A percentile compares a stretch with the other conserved stretches of the same genome.
These are phyloP conservation scores for Podospora australis DNA, from an alignment of 495 filamentous ascomycete genomes.

Conservation along the genomic window DNA sequence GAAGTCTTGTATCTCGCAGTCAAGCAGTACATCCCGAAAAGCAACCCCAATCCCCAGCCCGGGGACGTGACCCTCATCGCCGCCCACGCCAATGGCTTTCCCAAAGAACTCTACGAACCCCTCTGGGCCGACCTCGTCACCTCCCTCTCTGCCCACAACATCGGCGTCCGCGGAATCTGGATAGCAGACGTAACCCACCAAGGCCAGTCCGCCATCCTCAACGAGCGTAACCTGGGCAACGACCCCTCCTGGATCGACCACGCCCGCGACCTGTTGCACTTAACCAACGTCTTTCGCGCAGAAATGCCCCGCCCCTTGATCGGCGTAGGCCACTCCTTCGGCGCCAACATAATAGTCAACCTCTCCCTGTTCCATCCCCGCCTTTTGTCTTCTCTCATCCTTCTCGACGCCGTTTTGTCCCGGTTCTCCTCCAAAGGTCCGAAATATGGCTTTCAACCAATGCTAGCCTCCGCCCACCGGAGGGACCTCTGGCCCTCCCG, in stretches of 20 bases:
- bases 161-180: slow-evolving; percentile 75
- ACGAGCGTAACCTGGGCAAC: slow-evolving; percentile 67
- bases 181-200: slow-evolving; percentile 77
- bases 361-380: slow-evolving; percentile 72
- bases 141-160: slow-evolving; percentile 33
- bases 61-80: slow-evolving; percentile 81
- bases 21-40: slow-evolving; percentile 76
- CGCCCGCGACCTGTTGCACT: slow-evolving; percentile 76
- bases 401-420: slow-evolving; percentile 68
- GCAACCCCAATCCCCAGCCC: slow-evolving; percentile 54
- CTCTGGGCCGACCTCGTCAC: slow-evolving; percentile 71
- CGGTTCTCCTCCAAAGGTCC: slow-evolving; percentile 29
- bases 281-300: slow-evolving; percentile 76
- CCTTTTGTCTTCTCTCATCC: slow-evolving; percentile 66
- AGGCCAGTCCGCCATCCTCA: slow-evolving; percentile 67
- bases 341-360: slow-evolving; percentile 60
- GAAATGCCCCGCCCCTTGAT: slow-evolving; percentile 84
- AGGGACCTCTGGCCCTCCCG: slow-evolving; percentile 67
- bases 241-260: slow-evolving; percentile 88
- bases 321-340: slow-evolving; percentile 87
- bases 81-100: slow-evolving; percentile 82
- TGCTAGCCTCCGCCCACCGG: slow-evolving; percentile 43
- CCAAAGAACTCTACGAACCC: slow-evolving; percentile 89
- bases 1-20: slow-evolving; percentile 59
- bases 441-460: slow-evolving; percentile 23